Evolutionary conservation across 768 basidiomycete genomes (phyloP).

Genomic region (Lanmaoa pseudosensibilis): DNA sequence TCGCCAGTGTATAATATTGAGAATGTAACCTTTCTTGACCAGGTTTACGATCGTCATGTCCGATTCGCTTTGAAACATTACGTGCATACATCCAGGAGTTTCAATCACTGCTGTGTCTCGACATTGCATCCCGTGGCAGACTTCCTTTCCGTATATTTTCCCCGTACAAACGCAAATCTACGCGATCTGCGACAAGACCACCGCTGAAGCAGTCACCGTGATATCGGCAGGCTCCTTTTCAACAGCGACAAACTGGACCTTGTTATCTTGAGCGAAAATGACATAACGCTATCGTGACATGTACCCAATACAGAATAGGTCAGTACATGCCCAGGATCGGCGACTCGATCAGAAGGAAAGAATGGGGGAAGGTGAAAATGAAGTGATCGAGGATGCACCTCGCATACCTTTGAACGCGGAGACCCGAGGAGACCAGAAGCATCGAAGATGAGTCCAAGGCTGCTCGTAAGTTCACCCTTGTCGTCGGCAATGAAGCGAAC

Average conservation of each 20-base stretch:
- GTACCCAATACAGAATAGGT: not conserved
- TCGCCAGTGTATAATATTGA: not conserved
- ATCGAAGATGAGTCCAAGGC: slow-evolving; percentile 61
- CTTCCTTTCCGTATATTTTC: not conserved
- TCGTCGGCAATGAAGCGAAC: slow-evolving; percentile 72
- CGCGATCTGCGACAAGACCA: slow-evolving; percentile 40
- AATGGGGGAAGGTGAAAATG: not conserved
- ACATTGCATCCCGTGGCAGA: not conserved
- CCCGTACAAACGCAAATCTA: not conserved
- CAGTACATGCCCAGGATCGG: not conserved
- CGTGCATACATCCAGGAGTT: not conserved
- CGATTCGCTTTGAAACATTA: not conserved
- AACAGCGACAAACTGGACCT: slow-evolving; percentile 52
- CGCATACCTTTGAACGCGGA: slow-evolving; percentile 60
- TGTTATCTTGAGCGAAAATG: slow-evolving; percentile 57
- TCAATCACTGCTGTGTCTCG: not conserved
- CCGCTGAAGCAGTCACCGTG: slow-evolving; percentile 53
- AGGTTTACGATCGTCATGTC: not conserved
- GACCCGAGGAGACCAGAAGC: slow-evolving; percentile 62
- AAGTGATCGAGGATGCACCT: no score
- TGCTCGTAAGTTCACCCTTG: slow-evolving; percentile 52
- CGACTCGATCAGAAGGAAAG: not conserved
- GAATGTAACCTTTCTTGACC: not conserved
- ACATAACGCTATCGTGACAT: slow-evolving; percentile 46
- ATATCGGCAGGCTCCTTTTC: slow-evolving; percentile 48